Conservation (phyloP, 2,329 filamentous ascomycete species). For the Beauveria medogensis region DNA sequence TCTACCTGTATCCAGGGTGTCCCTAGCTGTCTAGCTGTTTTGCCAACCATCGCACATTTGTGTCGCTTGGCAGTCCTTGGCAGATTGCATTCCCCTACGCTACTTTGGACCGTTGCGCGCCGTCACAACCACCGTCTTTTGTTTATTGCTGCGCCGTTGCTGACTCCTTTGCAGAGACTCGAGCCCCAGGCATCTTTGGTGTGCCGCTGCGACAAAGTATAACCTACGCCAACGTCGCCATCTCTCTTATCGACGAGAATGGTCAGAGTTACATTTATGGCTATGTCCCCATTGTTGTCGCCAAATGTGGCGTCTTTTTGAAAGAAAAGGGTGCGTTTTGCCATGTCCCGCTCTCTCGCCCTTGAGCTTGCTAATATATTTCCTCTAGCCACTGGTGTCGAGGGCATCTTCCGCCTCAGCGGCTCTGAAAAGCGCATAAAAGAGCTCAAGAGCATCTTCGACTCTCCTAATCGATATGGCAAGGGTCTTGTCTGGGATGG, state of each 20-base stretch:
- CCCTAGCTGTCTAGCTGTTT: background rate
- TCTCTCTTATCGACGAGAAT: constrained; percentile 86
- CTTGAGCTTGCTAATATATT: constrained; percentile 17
- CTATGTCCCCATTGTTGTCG: constrained; percentile 96
- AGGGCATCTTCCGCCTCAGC: constrained; percentile 93
- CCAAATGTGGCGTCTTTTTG: constrained; percentile 93
- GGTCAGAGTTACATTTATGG: constrained; percentile 97
- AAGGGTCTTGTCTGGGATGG: constrained; percentile 96
- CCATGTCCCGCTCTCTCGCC: constrained; percentile 13
- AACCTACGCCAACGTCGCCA: constrained; percentile 94
- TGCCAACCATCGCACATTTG: background rate
- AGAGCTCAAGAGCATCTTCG: constrained; percentile 83
- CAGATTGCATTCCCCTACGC: background rate
- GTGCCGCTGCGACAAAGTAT: constrained; percentile 91
- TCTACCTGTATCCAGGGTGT: background rate
- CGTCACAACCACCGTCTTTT: background rate
- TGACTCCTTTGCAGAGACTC: constrained; percentile 29
- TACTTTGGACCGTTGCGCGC: background rate
- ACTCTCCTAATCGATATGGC: constrained; percentile 90
- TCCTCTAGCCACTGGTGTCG: constrained; percentile 72
- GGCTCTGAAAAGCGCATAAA: constrained; percentile 98
- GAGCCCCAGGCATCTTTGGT: constrained; percentile 78
- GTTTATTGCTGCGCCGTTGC: background rate
- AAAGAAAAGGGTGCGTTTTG: constrained; percentile 83
- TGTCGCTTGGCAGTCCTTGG: background rate